These are phyloP conservation scores for Nepenthes mirabilis DNA, from an alignment of 148 eudicot genomes.

Conservation along the genomic window DNA sequence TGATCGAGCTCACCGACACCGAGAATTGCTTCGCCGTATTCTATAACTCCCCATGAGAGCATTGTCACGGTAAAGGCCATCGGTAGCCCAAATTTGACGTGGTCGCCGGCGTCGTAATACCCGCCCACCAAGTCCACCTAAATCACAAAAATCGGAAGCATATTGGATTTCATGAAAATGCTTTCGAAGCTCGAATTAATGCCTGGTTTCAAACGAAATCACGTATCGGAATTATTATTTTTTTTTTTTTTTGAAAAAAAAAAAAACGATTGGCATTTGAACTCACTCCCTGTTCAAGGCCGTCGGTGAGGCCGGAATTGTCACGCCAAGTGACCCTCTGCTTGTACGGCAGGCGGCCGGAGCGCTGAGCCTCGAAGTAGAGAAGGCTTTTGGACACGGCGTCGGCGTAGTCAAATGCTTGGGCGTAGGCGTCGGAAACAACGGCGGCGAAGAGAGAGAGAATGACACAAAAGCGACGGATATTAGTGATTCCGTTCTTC, in stretches of 20 bases:
- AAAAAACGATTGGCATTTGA: too few relatives aligned
- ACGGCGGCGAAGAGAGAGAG: background rate
- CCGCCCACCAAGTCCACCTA: conserved; percentile 31
- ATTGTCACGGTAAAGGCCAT: conserved; percentile 18
- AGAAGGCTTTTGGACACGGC: conserved; percentile 54
- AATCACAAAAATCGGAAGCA: background rate
- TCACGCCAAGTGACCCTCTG: conserved; percentile 67
- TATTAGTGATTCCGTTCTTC: too few relatives aligned
- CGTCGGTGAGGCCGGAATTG: conserved; percentile 67
- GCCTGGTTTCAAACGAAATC: too few relatives aligned
- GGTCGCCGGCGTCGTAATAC: conserved; percentile 21
- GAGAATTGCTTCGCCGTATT: conserved; percentile 5
- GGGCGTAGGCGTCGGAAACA: conserved; percentile 1
- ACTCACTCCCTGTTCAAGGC: conserved; percentile 56
- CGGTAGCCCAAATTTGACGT: conserved; percentile 21
- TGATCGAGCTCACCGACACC: conserved; percentile 10
- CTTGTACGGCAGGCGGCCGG: conserved; percentile 64
- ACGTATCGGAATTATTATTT: too few relatives aligned
- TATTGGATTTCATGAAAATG: background rate
- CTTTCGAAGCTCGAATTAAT: too few relatives aligned
- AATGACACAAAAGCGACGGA: background rate
- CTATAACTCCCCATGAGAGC: conserved; percentile 18
- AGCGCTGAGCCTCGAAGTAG: conserved; percentile 68
- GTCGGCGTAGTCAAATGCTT: conserved; percentile 24
- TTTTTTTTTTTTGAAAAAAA: too few relatives aligned